Conservation (phyloP, 2,329 filamentous ascomycete species). For the Leptographium wingfieldii region DNA sequence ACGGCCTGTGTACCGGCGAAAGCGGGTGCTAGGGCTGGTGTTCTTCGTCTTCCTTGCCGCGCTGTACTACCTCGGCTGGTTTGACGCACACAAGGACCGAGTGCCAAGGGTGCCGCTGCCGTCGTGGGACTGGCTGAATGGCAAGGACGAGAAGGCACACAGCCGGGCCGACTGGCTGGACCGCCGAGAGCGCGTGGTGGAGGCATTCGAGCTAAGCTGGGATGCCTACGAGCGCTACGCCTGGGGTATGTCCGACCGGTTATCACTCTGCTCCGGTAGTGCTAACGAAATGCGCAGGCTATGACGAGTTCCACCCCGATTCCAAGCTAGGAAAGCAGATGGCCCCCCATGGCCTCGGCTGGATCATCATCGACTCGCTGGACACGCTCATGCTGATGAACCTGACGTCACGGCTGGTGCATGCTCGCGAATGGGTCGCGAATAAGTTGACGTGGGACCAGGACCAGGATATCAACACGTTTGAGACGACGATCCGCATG, state of each 20-base stretch:
- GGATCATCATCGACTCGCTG: slow-evolving; percentile 94
- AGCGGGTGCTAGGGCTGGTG: slow-evolving; percentile 42
- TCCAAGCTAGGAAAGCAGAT: slow-evolving; percentile 72
- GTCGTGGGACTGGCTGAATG: slow-evolving; percentile 43
- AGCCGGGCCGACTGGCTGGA: slow-evolving; percentile 57
- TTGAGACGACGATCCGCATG: slow-evolving; percentile 97
- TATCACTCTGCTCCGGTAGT: background rate
- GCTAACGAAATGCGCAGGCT: slow-evolving; percentile 33
- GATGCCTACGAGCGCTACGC: slow-evolving; percentile 84
- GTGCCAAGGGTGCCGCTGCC: slow-evolving; percentile 18
- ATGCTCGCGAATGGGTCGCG: slow-evolving; percentile 82
- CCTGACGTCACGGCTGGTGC: slow-evolving; percentile 67
- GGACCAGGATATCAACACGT: slow-evolving; percentile 91
- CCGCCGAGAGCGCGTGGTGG: slow-evolving; percentile 68
- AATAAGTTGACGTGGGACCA: slow-evolving; percentile 75
- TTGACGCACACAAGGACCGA: slow-evolving; percentile 27
- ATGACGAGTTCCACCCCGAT: slow-evolving; percentile 77
- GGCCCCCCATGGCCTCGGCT: slow-evolving; percentile 79
- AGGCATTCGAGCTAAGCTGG: slow-evolving; percentile 87
- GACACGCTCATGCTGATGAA: slow-evolving; percentile 99
- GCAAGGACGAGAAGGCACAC: slow-evolving; percentile 30
- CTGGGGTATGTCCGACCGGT: slow-evolving; percentile 56
- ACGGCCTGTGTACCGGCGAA: slow-evolving; percentile 49
- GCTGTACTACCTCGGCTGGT: slow-evolving; percentile 60
- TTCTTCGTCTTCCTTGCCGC: slow-evolving; percentile 42